Percentiles rank a stretch among this genome's conserved stretches.
phyloP scores from a whole-genome alignment of 768 basidiomycete species.

The Mycena chlorophos region DNA sequence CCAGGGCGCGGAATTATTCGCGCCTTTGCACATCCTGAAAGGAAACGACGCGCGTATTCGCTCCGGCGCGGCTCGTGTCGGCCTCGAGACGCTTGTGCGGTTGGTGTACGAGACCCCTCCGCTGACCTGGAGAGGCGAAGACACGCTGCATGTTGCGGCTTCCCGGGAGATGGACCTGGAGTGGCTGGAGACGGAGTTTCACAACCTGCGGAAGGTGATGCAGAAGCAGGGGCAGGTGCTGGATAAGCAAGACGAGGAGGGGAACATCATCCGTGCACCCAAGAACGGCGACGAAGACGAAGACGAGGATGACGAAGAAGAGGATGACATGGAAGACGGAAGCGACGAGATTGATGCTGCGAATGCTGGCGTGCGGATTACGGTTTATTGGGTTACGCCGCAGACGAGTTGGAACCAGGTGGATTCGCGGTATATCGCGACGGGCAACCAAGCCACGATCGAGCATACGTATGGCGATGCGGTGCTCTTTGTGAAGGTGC shows the following conservation, averaged over 20 bases:
- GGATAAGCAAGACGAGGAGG: background rate
- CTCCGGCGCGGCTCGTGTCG: background rate
- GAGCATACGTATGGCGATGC: conserved; percentile 2
- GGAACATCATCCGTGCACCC: background rate
- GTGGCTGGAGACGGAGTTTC: background rate
- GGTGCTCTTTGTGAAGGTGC: background rate
- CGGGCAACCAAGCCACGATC: background rate
- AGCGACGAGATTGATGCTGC: background rate
- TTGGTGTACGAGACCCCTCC: background rate
- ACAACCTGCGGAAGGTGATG: background rate
- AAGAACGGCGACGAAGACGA: background rate
- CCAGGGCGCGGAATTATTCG: too few species aligned
- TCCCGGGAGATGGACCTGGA: background rate
- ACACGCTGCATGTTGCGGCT: background rate
- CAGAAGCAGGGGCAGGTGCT: background rate
- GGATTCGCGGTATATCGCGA: background rate
- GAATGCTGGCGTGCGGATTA: background rate
- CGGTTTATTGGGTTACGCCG: background rate
- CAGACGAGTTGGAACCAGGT: background rate
- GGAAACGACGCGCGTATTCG: conserved; percentile 7
- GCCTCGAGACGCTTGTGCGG: background rate
- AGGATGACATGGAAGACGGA: background rate
- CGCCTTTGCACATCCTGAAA: background rate
- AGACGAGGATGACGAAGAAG: background rate
- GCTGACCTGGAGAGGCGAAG: background rate